Evolutionary conservation across 306 rosid genomes (phyloP).

Genomic region (Vigna trinervia): DNA sequence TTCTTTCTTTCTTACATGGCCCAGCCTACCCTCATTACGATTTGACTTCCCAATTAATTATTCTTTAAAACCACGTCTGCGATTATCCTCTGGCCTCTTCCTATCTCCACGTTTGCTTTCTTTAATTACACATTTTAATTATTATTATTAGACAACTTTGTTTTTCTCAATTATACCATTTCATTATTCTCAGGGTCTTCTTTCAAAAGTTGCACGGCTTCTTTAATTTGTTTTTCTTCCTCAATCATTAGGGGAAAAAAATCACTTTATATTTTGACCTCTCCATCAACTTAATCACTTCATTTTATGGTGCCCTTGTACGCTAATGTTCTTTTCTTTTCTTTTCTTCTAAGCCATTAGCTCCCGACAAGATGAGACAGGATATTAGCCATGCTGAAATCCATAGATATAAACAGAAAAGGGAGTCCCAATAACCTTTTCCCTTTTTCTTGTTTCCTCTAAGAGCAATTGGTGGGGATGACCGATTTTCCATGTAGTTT

Average conservation of each 20-base stretch:
- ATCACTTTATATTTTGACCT: constrained; percentile 39
- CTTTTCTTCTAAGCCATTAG: constrained; percentile 30
- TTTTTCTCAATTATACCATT: constrained; percentile 35
- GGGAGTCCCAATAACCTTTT: constrained; percentile 28
- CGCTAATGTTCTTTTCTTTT: not conserved
- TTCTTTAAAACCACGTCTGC: not conserved
- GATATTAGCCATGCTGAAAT: constrained; percentile 10
- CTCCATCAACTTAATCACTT: constrained; percentile 29
- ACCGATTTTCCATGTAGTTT: constrained; percentile 1
- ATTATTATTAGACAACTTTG: no score
- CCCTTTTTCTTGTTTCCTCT: not conserved
- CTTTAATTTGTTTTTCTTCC: constrained; percentile 37
- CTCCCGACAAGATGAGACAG: constrained; percentile 32
- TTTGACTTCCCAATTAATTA: constrained; percentile 33
- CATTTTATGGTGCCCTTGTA: constrained; percentile 31
- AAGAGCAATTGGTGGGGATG: not conserved
- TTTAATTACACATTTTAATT: not conserved
- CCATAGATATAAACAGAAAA: constrained; percentile 34
- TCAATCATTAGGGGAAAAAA: constrained; percentile 47
- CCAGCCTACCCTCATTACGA: constrained; percentile 28
- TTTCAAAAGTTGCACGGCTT: constrained; percentile 26
- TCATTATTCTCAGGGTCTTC: constrained; percentile 23
- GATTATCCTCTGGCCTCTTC: constrained; percentile 27
- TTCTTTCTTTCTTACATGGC: not conserved
- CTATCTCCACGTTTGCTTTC: constrained; percentile 11